Evolutionary conservation across 2,329 filamentous ascomycete genomes (phyloP), one percentile per base, ranked within the genome.

Genomic region (Colletotrichum euphorbiae): DNA sequence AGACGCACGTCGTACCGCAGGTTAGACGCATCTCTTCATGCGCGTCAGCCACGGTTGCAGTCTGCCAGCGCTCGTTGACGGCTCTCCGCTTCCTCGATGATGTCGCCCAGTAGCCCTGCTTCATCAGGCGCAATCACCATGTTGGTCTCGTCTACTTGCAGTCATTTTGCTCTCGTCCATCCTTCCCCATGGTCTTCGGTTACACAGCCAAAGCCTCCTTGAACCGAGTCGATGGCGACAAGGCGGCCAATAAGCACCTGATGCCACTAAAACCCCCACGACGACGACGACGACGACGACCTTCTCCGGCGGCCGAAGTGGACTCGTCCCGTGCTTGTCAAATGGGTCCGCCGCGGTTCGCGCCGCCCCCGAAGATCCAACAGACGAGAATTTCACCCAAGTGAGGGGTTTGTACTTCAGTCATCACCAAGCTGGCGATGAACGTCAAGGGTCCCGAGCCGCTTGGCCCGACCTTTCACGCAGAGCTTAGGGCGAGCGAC

Each of bases 11-110:
- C 28, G 28, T 7, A 17, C 52, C 50, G 61, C 52, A 64, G 61
- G 61, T 56, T 51, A 51, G 64, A 50, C 38, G 51, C 64, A 63
- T 50, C 42, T 56, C 64, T 45, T 51, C 64, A 63, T 63, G 51
- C 64, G 51, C 42, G 63, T 56, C 51, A 45, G 58, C 58, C 36
- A 42, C 28, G 48, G 57, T 24, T 33, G 42, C 50, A 9, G 50
- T 45, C 46, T 52, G 46, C 45, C 55, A 36, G 36, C 38, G 54
- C 36, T 62, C 63, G 11, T 31, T 48, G 62, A 66, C 40, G 40
- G 40, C 31, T 24, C 21, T 24, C 5, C 21, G 21, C 21, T 24
- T 24, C 21, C 21, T 24, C 21, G 21, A 24, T 31, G 21, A 51
- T 28, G 48, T 24, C 31, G 15, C 48, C 31, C 21, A 50, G 43